These are phyloP conservation scores for Cytospora schulzeri DNA, from an alignment of 2,329 filamentous ascomycete genomes.

Conservation along the genomic window DNA sequence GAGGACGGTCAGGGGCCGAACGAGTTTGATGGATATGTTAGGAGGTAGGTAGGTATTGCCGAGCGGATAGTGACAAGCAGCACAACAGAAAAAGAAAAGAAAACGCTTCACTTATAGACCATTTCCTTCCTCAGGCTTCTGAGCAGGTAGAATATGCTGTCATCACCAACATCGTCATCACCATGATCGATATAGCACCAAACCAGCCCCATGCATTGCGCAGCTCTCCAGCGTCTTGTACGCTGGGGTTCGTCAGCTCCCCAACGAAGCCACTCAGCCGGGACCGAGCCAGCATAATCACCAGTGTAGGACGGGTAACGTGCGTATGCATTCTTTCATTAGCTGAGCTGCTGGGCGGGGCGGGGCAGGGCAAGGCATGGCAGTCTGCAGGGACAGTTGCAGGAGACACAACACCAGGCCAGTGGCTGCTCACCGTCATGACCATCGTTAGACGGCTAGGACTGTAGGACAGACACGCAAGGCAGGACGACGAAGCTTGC, in stretches of 20 bases:
- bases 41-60: no score
- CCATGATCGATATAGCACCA: neutral
- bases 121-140: neutral
- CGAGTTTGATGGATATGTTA: no score
- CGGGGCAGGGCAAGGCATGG: neutral
- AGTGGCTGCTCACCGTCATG: neutral
- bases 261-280: neutral
- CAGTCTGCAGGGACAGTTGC: neutral
- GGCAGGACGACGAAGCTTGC: conserved; percentile 7
- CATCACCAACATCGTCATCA: neutral
- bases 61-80: neutral
- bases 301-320: neutral
- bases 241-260: neutral
- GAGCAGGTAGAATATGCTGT: neutral
- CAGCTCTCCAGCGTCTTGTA: neutral
- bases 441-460: neutral
- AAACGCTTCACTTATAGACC: neutral
- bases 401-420: neutral
- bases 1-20: neutral
- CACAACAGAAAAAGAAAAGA: neutral
- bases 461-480: conserved; percentile 7
- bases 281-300: neutral
- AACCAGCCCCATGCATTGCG: neutral
- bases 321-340: neutral
- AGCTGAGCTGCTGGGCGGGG: neutral